Conservation (phyloP, 228 moss, liverwort and hornwort species). For the Sphagnum magellanicum region DNA sequence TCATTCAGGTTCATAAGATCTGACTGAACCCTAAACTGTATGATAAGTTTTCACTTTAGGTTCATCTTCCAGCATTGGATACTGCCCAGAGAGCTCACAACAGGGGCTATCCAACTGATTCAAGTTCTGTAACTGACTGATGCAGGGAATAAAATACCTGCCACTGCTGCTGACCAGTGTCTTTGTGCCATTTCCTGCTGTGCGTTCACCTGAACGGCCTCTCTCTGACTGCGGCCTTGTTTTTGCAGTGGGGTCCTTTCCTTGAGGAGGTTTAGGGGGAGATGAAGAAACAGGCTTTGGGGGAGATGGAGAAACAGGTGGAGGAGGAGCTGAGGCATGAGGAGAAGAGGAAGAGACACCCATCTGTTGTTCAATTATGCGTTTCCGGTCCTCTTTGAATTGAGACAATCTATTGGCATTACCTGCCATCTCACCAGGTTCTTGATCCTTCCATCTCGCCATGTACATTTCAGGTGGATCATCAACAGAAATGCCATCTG, state of each 20-base stretch:
- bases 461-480: conserved; percentile 72
- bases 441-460: conserved; percentile 60
- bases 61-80: too few relatives aligned
- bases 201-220: conserved; percentile 27
- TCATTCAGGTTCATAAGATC: too few relatives aligned
- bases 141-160: conserved; percentile 3
- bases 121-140: too few relatives aligned
- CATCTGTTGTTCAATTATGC: conserved; percentile 52
- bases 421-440: conserved; percentile 15
- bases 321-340: conserved; percentile 3
- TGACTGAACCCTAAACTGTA: too few relatives aligned
- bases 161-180: conserved; percentile 34
- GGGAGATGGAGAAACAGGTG: conserved; percentile 15
- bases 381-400: conserved; percentile 65
- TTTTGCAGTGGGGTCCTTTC: not conserved
- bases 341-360: conserved; percentile 24
- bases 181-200: conserved; percentile 26
- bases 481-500: conserved; percentile 59
- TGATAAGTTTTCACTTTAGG: too few relatives aligned
- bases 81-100: too few relatives aligned
- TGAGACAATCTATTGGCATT: conserved; percentile 27
- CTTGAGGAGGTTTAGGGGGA: conserved; percentile 10
- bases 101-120: too few relatives aligned
- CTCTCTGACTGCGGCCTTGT: conserved; percentile 11
- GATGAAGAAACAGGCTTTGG: conserved; percentile 6